These are phyloP conservation scores for Alternaria rosae DNA, from an alignment of 2,329 filamentous ascomycete species.

Conservation along the genomic window DNA sequence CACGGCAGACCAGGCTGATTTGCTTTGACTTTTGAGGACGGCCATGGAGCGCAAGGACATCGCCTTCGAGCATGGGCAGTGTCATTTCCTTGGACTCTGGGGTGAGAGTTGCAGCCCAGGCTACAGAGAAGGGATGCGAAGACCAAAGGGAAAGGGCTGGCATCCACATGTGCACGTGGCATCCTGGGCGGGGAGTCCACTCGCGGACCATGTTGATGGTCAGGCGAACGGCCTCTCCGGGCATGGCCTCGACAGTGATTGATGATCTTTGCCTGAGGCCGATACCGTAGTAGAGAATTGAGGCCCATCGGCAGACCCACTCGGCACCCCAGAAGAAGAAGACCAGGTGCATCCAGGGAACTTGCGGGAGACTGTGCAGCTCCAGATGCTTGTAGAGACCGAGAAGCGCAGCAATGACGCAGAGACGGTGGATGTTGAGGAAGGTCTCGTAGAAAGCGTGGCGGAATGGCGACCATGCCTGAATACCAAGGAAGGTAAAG, in stretches of 20 bases:
- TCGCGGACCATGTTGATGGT: slow-evolving; percentile 66
- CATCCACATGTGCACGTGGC: slow-evolving; percentile 68
- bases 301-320: slow-evolving; percentile 56
- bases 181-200: slow-evolving; percentile 62
- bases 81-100: slow-evolving; percentile 45
- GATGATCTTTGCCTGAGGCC: slow-evolving; percentile 59
- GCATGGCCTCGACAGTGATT: slow-evolving; percentile 65
- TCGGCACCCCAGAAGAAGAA: slow-evolving; percentile 81
- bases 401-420: slow-evolving; percentile 72
- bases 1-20: slow-evolving; percentile 76
- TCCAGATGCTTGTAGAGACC: slow-evolving; percentile 82
- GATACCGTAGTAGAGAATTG: slow-evolving; percentile 63
- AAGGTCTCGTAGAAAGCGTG: slow-evolving; percentile 99
- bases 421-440: slow-evolving; percentile 80
- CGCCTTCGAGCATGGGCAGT: slow-evolving; percentile 43
- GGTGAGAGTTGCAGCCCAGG: slow-evolving; percentile 53
- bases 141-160: slow-evolving; percentile 55
- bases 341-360: slow-evolving; percentile 76
- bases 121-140: slow-evolving; percentile 60
- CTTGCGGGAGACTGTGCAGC: slow-evolving; percentile 70
- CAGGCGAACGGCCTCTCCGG: slow-evolving; percentile 66
- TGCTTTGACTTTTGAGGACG: slow-evolving; percentile 46
- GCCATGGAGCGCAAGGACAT: slow-evolving; percentile 28
- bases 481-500: slow-evolving; percentile 71
- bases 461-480: slow-evolving; percentile 79